These are phyloP conservation scores for Kalanchoe fedtschenkoi DNA, from an alignment of 164 flowering plant genomes.

Conservation along the genomic window DNA sequence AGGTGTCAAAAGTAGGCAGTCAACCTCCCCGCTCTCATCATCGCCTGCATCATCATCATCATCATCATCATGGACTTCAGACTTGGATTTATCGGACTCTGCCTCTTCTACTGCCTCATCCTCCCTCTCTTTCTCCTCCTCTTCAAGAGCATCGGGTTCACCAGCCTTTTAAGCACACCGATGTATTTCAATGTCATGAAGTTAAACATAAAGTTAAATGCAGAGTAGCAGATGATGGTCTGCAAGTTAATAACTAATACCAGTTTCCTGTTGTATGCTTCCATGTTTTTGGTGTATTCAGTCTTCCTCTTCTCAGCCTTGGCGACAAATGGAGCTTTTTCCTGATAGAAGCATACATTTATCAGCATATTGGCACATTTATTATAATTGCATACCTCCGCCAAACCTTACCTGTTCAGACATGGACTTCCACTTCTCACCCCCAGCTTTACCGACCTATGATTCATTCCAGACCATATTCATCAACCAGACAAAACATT, in stretches of 20 bases:
- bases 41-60: conserved; percentile 9
- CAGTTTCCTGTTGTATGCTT: conserved; percentile 9
- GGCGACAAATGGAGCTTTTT: conserved; percentile 10
- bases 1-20: not conserved
- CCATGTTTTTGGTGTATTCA: conserved; percentile 10
- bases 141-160: conserved; percentile 8
- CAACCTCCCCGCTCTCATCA: conserved; percentile 9
- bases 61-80: conserved; percentile 12
- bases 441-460: conserved; percentile 13
- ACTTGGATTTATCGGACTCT: conserved; percentile 11
- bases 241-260: not conserved
- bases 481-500: not conserved
- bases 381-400: not conserved
- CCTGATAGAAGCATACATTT: not conserved
- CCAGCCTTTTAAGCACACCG: not conserved
- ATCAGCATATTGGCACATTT: not conserved
- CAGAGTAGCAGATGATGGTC: not conserved
- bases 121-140: too few relatives aligned
- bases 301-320: conserved; percentile 11
- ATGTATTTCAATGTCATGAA: not conserved
- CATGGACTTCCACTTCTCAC: conserved; percentile 11
- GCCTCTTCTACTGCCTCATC: not conserved
- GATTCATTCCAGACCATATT: not conserved
- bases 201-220: not conserved
- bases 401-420: conserved; percentile 6